phyloP scores from a whole-genome alignment of 495 filamentous ascomycete species.

The Pseudevernia furfuracea region DNA sequence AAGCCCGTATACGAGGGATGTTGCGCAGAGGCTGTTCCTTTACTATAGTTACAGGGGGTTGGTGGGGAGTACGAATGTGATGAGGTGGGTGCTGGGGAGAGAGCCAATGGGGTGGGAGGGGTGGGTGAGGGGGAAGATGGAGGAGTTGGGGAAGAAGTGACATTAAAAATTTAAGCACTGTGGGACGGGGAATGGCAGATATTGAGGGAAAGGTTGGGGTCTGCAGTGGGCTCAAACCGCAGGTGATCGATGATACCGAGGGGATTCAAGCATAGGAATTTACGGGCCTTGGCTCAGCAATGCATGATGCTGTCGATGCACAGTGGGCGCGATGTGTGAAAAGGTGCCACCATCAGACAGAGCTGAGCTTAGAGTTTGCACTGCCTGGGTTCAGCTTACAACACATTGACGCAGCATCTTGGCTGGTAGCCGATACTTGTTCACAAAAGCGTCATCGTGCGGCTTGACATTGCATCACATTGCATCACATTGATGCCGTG shows the following conservation, averaged over 20 bases:
- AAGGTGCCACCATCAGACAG: neutral
- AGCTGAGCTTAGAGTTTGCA: neutral
- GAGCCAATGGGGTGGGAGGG: conserved; percentile 25
- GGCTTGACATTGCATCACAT: neutral
- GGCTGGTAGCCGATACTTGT: neutral
- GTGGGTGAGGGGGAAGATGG: conserved; percentile 12
- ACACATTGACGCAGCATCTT: neutral
- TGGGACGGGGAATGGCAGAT: neutral
- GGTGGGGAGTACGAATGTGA: conserved; percentile 32
- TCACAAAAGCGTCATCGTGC: neutral
- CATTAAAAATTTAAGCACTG: neutral
- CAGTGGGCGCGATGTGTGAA: neutral
- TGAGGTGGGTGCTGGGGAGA: conserved; percentile 32
- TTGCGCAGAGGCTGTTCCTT: conserved; percentile 28
- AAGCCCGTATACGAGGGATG: conserved; percentile 20
- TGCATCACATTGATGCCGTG: too few species aligned
- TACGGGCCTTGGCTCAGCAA: too few species aligned
- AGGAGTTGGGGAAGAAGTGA: neutral
- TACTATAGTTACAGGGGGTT: conserved; percentile 32
- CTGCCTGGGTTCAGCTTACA: too few species aligned
- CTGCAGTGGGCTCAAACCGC: neutral
- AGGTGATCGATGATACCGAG: too few species aligned
- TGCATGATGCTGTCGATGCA: neutral
- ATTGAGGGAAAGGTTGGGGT: neutral
- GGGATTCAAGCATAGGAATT: too few species aligned